These are phyloP conservation scores for Phytopythium mirpurense DNA, from an alignment of 352 stramenopile genomes.

Conservation along the genomic window DNA sequence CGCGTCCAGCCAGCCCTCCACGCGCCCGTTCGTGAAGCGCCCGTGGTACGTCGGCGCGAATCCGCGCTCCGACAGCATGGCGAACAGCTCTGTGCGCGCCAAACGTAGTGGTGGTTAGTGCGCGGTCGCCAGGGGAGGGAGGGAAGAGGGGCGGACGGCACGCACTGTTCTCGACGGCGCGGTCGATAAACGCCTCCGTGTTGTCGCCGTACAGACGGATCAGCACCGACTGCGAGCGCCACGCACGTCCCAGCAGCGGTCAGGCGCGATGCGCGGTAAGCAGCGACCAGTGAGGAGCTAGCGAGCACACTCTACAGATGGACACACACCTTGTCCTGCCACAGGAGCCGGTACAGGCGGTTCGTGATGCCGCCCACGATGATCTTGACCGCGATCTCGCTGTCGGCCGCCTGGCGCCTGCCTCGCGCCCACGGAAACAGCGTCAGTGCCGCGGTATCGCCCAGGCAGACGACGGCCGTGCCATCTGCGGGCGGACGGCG, in stretches of 20 bases:
- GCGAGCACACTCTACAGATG: too few species aligned
- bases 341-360: slow-evolving; percentile 85
- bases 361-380: slow-evolving; percentile 92
- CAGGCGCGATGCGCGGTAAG: not conserved
- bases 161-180: slow-evolving; percentile 88
- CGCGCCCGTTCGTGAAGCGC: slow-evolving; percentile 88
- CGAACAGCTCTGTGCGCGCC: slow-evolving; percentile 64
- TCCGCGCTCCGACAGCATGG: slow-evolving; percentile 69
- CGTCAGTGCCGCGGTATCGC: too few species aligned
- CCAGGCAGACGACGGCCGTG: too few species aligned
- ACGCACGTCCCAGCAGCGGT: not conserved
- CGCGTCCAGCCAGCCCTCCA: slow-evolving; percentile 89
- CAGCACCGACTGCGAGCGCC: slow-evolving; percentile 53
- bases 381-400: slow-evolving; percentile 80
- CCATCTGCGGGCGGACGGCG: too few species aligned
- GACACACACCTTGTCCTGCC: slow-evolving; percentile 38
- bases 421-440: not conserved
- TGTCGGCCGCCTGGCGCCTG: slow-evolving; percentile 43
- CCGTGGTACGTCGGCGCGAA: slow-evolving; percentile 89
- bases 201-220: slow-evolving; percentile 91
- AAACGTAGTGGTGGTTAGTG: too few species aligned
- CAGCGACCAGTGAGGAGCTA: too few species aligned
- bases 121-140: not conserved
- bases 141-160: not conserved
- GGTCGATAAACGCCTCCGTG: slow-evolving; percentile 92